Evolutionary conservation across 1,284 basidiomycete genomes (phyloP), one percentile per base, ranked within the genome.

Genomic region (Fereydounia khargensis): DNA sequence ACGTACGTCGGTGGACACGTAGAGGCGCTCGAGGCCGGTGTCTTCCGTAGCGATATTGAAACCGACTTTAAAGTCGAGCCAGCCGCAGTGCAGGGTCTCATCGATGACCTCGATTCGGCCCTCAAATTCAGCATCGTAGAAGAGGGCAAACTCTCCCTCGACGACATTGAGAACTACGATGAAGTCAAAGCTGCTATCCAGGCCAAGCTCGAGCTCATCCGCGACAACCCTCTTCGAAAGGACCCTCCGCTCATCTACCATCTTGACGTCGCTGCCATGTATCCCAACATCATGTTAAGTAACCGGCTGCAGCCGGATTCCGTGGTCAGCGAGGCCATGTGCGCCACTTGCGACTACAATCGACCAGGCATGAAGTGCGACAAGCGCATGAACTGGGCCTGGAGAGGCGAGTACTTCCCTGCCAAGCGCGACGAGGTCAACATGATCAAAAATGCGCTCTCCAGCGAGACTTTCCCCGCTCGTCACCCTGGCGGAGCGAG

Each of bases 281-380:
- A 99, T 74, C 95, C 95, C 48, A 99, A 98, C 79, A 98, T 99
- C 84, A 99, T 99, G 95, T 87, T 99, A 80, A 96, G 91, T 22
- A 98, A 99, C 77, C 89, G 95, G 43, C 83, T 99, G 3, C 95
- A 99, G 70, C 95, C 95, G 2, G 95, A 99, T 77, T 95, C 95
- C 1, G 89, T 98, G 77, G 89, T 97, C 14, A 89, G 94, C 73
- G 95, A 98, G 77, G 86, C 92, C 7, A 88, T 86, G 34, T 99
- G 95, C 74, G 95, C 95, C 0, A 91, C 96, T 6, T 99, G 95
- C 79, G 95, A 99, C 78, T 98, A 88, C 78, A 99, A 99, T 72
- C 84, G 92, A 5, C 92, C 94, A 0, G 91, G 89, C 23, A 99
- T 98, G 80, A 82, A 84, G 22, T 99, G 95, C 77, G 94, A 98